Base-by-base conservation (phyloP, 306 rosid genomes). In the Cyclanthera cordifolia region DNA sequence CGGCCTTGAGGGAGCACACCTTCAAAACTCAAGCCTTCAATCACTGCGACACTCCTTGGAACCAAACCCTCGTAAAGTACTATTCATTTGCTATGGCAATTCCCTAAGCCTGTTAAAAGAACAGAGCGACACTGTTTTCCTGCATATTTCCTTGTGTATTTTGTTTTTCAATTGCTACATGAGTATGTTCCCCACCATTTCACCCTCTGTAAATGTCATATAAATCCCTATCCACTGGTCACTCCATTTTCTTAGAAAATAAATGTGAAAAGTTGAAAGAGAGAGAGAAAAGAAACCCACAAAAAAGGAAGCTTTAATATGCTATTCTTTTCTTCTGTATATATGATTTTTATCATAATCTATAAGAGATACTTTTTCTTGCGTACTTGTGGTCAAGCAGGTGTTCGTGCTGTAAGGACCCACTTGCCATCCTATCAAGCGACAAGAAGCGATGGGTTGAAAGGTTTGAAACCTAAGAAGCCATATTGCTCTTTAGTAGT, bases 391-490 rank as follows among this genome's bases (percentile, higher is more conserved):
- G 92, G 90, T 81, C 84, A 85, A 86, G 88, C 79, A 82, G 74
- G 83, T 85, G 78, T 82, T 91, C 78, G 83, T 84, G 50, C 56
- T 73, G 55, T 74, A 9, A 65, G 74, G 93, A 73, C 53, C 92
- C 86, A 82, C 93, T 8, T 69, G 81, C 59, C 72, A 54, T 75
- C 85, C 73, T 59, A 72, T 79, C 50, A 17, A 68, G 86, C 14
- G 84, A 85, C 97, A 89, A 14, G 92, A 89, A 89, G 82, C 81
- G 91, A 89, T 92, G 96, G 92, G 89, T 84, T 89, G 90, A 89
- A 92, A 89, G 90, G 84, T 85, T 85, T 77, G 72, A 74, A 81
- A 45, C 83, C 87, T 84, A 65, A 77, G 86, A 65, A 65, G 53
- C 70, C 87, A 72, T 68, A 59, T 78, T 77, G 75, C 78, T 61